Evolutionary conservation across 192 early-diverging fungal species (phyloP).

Genomic region (Fimicolochytrium jonesii): DNA sequence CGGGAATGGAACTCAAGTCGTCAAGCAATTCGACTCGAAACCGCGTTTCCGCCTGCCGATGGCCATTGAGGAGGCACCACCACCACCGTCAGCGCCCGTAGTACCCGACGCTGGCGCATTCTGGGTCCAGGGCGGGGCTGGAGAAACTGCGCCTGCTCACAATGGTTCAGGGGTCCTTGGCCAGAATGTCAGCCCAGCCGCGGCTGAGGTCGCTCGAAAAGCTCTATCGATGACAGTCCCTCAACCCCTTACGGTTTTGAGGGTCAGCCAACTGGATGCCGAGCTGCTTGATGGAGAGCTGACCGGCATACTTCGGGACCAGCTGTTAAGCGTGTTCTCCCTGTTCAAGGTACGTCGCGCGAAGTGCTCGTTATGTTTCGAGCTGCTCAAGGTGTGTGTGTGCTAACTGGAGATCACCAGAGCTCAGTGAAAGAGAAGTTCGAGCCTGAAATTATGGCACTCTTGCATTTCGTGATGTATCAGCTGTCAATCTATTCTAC

Average conservation of each 20-base stretch:
- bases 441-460: constrained; percentile 67
- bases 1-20: too few relatives aligned
- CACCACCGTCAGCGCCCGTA: too few relatives aligned
- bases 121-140: too few relatives aligned
- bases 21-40: too few relatives aligned
- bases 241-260: constrained; percentile 57
- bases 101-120: too few relatives aligned
- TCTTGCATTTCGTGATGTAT: constrained; percentile 66
- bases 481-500: constrained; percentile 66
- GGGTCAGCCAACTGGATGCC: constrained; percentile 82
- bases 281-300: constrained; percentile 78
- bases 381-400: neutral
- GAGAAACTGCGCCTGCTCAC: too few relatives aligned
- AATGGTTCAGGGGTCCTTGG: too few relatives aligned
- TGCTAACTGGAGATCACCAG: constrained; percentile 21
- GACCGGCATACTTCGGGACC: constrained; percentile 70
- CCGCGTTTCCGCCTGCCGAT: too few relatives aligned
- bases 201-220: too few relatives aligned
- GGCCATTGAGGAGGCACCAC: too few relatives aligned
- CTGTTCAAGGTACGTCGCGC: constrained; percentile 64
- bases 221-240: neutral
- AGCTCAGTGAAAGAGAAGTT: constrained; percentile 55
- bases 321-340: constrained; percentile 64
- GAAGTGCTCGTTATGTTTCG: neutral
- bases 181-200: too few relatives aligned